Evolutionary conservation across 305 asterid species (phyloP).

Genomic region (Fraxinus angustifolia): DNA sequence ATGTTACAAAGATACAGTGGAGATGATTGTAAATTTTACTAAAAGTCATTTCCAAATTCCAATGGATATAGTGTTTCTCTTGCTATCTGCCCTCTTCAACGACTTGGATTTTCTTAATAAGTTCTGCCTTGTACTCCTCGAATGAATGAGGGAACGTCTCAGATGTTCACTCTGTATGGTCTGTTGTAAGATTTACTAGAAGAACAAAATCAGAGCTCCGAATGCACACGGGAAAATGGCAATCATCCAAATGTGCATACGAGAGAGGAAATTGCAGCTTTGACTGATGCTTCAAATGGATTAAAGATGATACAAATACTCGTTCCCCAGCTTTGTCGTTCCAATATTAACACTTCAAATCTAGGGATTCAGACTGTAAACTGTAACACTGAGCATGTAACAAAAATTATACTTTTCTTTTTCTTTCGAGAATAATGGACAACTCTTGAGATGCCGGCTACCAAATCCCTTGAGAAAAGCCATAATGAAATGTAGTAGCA

Average conservation of each 20-base stretch:
- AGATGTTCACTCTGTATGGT: background rate
- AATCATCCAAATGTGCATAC: no score
- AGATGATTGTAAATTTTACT: background rate
- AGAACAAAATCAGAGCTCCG: background rate
- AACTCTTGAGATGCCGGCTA: background rate
- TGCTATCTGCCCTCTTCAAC: background rate
- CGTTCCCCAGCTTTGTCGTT: background rate
- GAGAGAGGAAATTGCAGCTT: background rate
- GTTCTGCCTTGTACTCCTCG: background rate
- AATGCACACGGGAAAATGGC: background rate
- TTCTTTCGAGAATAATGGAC: background rate
- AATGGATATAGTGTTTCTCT: background rate
- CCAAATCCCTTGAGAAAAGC: background rate
- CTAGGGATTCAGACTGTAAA: background rate
- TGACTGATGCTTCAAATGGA: background rate
- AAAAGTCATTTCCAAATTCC: background rate
- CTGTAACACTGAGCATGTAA: background rate
- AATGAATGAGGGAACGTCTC: background rate
- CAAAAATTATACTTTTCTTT: no score
- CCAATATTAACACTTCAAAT: background rate
- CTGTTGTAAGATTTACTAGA: background rate
- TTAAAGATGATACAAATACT: no score
- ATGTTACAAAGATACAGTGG: background rate
- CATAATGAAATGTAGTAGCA: background rate
- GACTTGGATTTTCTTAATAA: background rate